Evolutionary conservation across 352 stramenopile species (phyloP).

Genomic region (Globisporangium spiculum): DNA sequence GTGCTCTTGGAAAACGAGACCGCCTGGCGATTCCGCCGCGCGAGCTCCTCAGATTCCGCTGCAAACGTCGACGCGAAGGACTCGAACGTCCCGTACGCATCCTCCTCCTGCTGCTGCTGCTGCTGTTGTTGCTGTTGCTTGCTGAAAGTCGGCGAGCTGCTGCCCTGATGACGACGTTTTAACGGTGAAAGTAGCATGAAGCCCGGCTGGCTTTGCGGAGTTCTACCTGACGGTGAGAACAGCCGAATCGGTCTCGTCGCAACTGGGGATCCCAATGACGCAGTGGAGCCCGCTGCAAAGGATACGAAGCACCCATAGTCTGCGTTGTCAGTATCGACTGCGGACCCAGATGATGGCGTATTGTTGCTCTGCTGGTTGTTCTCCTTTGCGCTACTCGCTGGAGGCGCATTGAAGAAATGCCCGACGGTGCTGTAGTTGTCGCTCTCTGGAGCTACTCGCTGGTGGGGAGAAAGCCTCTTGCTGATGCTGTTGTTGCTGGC

Average conservation of each 20-base stretch:
- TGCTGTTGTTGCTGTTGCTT: not conserved
- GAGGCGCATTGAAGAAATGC: slow-evolving; percentile 6
- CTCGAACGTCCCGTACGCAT: slow-evolving; percentile 21
- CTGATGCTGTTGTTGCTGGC: not conserved
- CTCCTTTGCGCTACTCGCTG: not conserved
- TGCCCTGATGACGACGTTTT: not conserved
- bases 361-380: slow-evolving; percentile 12
- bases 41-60: slow-evolving; percentile 14
- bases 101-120: not conserved
- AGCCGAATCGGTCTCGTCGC: not conserved
- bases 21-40: slow-evolving; percentile 10
- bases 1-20: slow-evolving; percentile 15
- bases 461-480: not conserved
- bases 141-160: not conserved
- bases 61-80: slow-evolving; percentile 19
- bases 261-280: not conserved
- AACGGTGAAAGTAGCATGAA: slow-evolving; percentile 9
- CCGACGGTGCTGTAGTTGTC: slow-evolving; percentile 9
- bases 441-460: not conserved
- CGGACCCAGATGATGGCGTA: not conserved
- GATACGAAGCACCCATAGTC: slow-evolving; percentile 11
- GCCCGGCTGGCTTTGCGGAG: not conserved
- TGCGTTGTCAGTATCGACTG: not conserved
- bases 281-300: not conserved
- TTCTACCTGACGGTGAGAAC: slow-evolving; percentile 4